These are phyloP conservation scores for Hypoxylon sp. DNA, from an alignment of 2,329 filamentous ascomycete species.

Conservation along the genomic window DNA sequence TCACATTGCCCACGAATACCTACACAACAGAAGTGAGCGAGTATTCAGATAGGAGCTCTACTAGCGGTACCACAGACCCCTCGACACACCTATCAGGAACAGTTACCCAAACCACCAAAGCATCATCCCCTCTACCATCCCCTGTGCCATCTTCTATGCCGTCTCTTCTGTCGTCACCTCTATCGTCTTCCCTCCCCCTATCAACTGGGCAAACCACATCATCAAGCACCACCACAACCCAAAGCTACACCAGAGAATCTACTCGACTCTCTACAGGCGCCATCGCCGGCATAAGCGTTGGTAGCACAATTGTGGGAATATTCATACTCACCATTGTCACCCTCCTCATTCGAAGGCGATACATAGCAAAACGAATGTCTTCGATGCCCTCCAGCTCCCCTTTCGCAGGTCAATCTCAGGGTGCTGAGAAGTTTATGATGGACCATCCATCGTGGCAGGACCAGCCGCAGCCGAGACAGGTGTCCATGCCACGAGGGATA, in stretches of 20 bases:
- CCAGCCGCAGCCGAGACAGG: neutral
- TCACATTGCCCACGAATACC: neutral
- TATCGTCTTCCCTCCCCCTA: neutral
- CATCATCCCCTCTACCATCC: neutral
- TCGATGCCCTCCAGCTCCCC: neutral
- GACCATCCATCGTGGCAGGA: constrained; percentile 23
- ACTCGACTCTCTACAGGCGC: constrained; percentile 28
- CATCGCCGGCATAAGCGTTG: constrained; percentile 45
- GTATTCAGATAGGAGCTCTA: neutral
- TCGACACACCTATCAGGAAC: neutral
- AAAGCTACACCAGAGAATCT: neutral
- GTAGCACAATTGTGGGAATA: constrained; percentile 36
- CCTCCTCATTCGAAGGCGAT: constrained; percentile 48
- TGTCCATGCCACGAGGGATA: neutral
- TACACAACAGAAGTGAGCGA: neutral
- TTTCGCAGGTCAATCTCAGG: neutral
- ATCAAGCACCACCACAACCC: constrained; percentile 9
- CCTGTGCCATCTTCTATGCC: neutral
- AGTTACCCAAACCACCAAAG: constrained; percentile 3
- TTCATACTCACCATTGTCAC: constrained; percentile 40
- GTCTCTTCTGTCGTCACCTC: neutral
- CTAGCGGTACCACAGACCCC: neutral
- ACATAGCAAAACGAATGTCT: constrained; percentile 42
- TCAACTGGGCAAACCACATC: constrained; percentile 2
- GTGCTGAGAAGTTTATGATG: constrained; percentile 18